A percentile compares a stretch with the other conserved stretches of the same genome.
These are phyloP conservation scores for Acacia concinna DNA, from an alignment of 331 rosid species.

Conservation along the genomic window DNA sequence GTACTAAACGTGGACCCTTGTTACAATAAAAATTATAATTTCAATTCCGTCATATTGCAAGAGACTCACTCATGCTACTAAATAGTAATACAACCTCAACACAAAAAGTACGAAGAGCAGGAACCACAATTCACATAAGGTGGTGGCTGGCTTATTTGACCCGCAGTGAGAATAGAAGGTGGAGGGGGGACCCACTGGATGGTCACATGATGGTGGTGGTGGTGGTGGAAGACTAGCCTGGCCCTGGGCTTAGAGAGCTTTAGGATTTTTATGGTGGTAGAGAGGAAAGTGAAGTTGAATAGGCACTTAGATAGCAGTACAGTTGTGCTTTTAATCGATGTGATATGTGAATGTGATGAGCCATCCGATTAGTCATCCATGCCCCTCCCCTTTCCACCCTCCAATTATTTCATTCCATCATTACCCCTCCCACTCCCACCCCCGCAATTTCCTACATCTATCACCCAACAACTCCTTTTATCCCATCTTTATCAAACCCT, in stretches of 20 bases:
- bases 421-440: not conserved
- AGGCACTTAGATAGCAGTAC: constrained; percentile 9
- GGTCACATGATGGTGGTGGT: not conserved
- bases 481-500: not conserved
- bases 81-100: no score
- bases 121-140: not conserved
- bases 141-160: constrained; percentile 49
- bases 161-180: constrained; percentile 47
- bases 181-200: constrained; percentile 41
- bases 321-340: constrained; percentile 58
- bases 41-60: no score
- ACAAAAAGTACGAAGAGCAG: no score
- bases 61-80: no score
- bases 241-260: constrained; percentile 30
- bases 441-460: not conserved
- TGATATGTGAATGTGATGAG: constrained; percentile 40
- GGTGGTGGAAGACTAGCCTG: not conserved
- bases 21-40: no score
- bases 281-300: constrained; percentile 17
- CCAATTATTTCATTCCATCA: not conserved
- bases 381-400: constrained; percentile 13
- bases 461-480: not conserved
- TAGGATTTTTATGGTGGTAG: constrained; percentile 28
- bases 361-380: constrained; percentile 33
- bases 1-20: no score